Evolutionary conservation across 75 land plant species (phyloP).

Genomic region (Chamaecyparis obtusa): DNA sequence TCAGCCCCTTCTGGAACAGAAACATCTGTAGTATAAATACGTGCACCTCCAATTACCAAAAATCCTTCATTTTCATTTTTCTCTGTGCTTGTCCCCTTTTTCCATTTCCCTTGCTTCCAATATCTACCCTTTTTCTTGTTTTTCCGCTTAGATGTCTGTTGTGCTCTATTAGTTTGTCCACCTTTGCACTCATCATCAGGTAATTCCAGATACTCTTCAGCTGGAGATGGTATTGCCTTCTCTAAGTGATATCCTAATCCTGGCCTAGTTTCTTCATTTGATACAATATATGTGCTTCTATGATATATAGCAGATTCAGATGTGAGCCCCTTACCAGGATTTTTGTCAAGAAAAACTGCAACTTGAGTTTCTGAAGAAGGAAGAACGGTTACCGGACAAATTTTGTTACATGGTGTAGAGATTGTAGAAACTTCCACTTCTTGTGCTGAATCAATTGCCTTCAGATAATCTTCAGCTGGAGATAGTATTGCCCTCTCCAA

Average conservation of each 20-base stretch:
- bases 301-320: not conserved
- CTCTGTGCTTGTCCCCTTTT: not conserved
- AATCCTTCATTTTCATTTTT: conserved; percentile 33
- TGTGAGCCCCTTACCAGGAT: not conserved
- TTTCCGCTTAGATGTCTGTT: not conserved
- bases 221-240: not conserved
- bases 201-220: not conserved
- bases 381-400: not conserved
- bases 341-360: conserved; percentile 10
- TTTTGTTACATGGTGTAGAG: not conserved
- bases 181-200: conserved; percentile 2
- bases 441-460: not conserved
- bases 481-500: not conserved
- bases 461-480: not conserved
- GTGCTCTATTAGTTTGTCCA: not conserved
- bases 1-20: conserved; percentile 1
- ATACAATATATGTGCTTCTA: conserved; percentile 1
- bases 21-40: conserved; percentile 48
- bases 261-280: not conserved
- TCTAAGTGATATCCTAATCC: conserved; percentile 3
- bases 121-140: not conserved
- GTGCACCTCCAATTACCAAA: conserved; percentile 54
- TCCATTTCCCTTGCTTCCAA: not conserved
- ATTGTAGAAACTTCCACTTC: not conserved
- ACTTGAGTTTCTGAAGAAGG: not conserved